Base-by-base conservation (phyloP, 371 early-diverging fungal genomes). In the Synchytrium microbalum region DNA sequence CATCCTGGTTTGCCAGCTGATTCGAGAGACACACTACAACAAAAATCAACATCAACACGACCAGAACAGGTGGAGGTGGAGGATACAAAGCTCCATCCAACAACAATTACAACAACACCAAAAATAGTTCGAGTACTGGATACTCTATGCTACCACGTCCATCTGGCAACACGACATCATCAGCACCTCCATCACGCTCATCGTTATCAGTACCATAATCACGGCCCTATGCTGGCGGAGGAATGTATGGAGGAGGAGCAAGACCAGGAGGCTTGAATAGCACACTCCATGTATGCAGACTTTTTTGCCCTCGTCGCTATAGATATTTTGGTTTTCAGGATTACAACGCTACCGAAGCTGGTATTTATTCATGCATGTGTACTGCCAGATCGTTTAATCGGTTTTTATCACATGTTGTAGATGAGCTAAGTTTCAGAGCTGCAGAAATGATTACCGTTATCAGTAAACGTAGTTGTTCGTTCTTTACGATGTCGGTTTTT, bases 391-490 rank as follows among this genome's bases (percentile, higher is more conserved):
- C n/a, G n/a, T n/a, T n/a, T n/a, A n/a, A n/a, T n/a, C n/a, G n/a
- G n/a, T n/a, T n/a, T n/a, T n/a, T n/a, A n/a, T n/a, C 77, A n/a
- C 32, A 69, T 1, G 77, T 77, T 62, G 77, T 77, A 25, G 78
- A 80, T 63, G 80, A 80, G 64, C 66, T 80, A 23, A 64, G 75
- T 19, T 77, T 80, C 58, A 72, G 67, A 52, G 73, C 75, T 3
- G 79, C 77, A 16, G 80, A 79, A 61, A 54, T 77, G 3, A 77
- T 80, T 31, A 66, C 70, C 1, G 74, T 80, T 55, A 68, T 68
- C 16, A 65, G 66, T 31, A 75, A 83, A 65, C 86, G 84, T 64
- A 55, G 65, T 63, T 64, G 25, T 26, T 58, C 33, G 24, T 1
- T 16, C 14, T n/a, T 59, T 13, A 16, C 60, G 46, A 5, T n/a